Base-by-base conservation (phyloP, 2,329 filamentous ascomycete species). In the Leptoxyphium fumago region DNA sequence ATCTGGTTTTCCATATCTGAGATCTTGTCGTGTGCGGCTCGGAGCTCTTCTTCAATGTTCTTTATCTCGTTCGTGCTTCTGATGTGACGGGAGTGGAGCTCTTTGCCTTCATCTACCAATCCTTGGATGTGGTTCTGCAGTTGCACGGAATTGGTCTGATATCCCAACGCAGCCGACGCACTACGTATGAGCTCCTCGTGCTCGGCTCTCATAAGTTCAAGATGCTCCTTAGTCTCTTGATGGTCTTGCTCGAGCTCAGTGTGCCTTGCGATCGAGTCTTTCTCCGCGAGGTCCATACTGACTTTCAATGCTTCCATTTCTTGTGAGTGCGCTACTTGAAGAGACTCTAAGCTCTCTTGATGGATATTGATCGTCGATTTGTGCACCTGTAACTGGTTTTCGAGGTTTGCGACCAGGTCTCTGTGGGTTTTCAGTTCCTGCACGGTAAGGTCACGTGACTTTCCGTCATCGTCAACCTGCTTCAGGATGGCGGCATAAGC, bases 391-490 rank as follows among this genome's bases (percentile, higher is more conserved):
- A 79, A 66, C 49, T 78, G 72, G 43, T 66, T 66, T 56, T 77
- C 73, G 11, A 79, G 61, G 42, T 76, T 73, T 2, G 66, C 55
- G 15, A 77, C 68, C 29, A 74, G 68, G 29, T 67, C 63, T 45
- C 63, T 63, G 57, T 73, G 69, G 30, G 65, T 67, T n/a, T 64
- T 47, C 5, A 77, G 63, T 46, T 78, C 70, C 43, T 65, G 67
- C 48, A 69, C 66, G 13, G 67, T 70, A 15, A 73, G 61, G 17
- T 78, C 75, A 43, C 78, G 77, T 1, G 75, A 71, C 43, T 75
- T 72, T 8, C 72, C 70, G 39, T 80, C 73, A 43, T 82, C 73
- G 34, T 84, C 76, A 10, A 93, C 71, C 54, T 89, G 75, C 40
- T 73, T 64, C 54, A 78, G 75, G 42, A 82, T 75, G 21, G 73